Evolutionary conservation across 1,284 basidiomycete genomes (phyloP), one percentile per base, ranked within the genome.

Genomic region (Inonotus hispidus): DNA sequence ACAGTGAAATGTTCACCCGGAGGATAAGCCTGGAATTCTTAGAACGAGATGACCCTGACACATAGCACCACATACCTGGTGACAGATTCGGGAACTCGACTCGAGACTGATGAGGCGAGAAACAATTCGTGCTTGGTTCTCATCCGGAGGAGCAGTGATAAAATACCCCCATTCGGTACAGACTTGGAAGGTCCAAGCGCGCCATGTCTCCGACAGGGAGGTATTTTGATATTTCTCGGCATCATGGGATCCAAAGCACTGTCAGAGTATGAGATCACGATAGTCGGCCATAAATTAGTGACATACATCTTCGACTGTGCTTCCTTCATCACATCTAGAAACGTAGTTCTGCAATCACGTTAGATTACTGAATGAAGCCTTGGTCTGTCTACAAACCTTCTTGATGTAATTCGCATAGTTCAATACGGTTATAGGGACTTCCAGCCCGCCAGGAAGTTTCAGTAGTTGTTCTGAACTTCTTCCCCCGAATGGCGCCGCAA

Each of bases 91-190:
- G 53, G 87, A 82, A 52, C 86, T 81, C 66, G 93, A 92, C 8
- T 88, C 86, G 11, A 95, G 79, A 2, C 87, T 90, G 49, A 96
- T 67, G 16, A 87, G 74, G 16, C 80, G 79, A 0, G 92, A 94
- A 45, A 95, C 80, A 63, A 95, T 85, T 23, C 85, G 80, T 27
- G 91, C 84, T n/a, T 79, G 69, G 0, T 79, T 73, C 25, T 75
- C 77, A 61, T 82, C 77, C 1, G 87, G 89, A 7, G 92, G 88
- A 0, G 88, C 81, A 35, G 83, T 83, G 3, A 76, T 80, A 71
- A 96, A 95, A 73, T 94, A 98, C 1, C 95, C 95, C 94, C 95
- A 98, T 69, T 95, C 85, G 0, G 90, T 95, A 75, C 93, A 97
- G 61, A 88, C 85, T 73, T 97, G 95, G 81, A 94, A 98, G 1